Base-by-base conservation (phyloP, 2,329 filamentous ascomycete genomes). In the Scleromitrula shiraiana region DNA sequence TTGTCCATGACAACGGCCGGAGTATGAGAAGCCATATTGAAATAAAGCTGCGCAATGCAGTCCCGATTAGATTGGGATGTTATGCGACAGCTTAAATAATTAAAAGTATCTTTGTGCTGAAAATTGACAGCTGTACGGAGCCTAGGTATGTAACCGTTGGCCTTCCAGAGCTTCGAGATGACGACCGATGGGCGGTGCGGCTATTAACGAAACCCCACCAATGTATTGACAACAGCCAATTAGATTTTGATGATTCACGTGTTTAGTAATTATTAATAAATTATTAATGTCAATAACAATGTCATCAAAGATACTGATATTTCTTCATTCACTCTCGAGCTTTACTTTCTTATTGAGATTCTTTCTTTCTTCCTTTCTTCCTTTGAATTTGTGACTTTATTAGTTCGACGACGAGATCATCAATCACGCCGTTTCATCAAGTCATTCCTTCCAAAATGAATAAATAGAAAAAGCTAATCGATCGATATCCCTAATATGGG, bases 1-100 rank as follows among this genome's bases (percentile, higher is more conserved):
- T 98, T 98, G 93, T 98, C 93, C 91, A 98, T 98, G 88, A 98
- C 93, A 96, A 98, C 93, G 87, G 93, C 93, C 64, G 93, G 93
- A 68, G 93, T 97, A 82, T 97, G 91, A 74, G 86, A 85, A 67
- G 93, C 91, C 93, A 98, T 98, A 62, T 67, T 75, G 67, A 63
- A 57, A 42, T 49, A 46, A 54, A 53, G 55, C 41, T 49, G 53
- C 51, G 58, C 57, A 49, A 43, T 36, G 52, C 59, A 53, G 52
- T 55, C 56, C 58, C 55, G 46, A 43, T 46, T 46, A 41, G 56
- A 44, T 48, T 43, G 53, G 53, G 48, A 56, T 53, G 48, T 51
- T 58, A 60, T 60, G 59, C 59, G 59, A 61, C 59, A 55, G 56
- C 54, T 58, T 50, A 39, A 20, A 6, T 29, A 15, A 42, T 29